Base-by-base conservation (phyloP, 768 basidiomycete genomes). In the Epithele typhae region DNA sequence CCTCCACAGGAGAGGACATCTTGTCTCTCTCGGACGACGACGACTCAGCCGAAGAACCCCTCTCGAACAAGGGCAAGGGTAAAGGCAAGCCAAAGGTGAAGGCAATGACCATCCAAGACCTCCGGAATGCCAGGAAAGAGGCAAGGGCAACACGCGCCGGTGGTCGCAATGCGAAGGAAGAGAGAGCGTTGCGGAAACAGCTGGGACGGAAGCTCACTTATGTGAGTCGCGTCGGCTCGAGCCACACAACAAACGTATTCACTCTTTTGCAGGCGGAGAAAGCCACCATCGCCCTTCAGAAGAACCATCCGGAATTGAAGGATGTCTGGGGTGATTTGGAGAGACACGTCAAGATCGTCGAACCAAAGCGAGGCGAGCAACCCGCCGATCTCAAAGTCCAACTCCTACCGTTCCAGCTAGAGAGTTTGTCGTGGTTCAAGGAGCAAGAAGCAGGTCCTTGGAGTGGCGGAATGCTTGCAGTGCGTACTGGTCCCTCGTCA, bases 401-500 rank as follows among this genome's bases (percentile, higher is more conserved):
- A 0, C 76, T 99, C 3, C 71, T 99, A 27, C 95, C 94, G 1
- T 99, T 98, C 77, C 96, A 99, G 64, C 81, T 79, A 43, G 96
- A 99, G 68, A 92, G 90, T 67, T 71, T 99, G 53, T 84, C 73
- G 59, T 99, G 96, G 96, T 95, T 99, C 92, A 78, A 81, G 55
- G 76, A 90, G 59, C 96, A 98, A 69, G 96, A 99, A 64, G 70
- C 82, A 44, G 77, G 87, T 6, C 67, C 81, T 2, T 98, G 94
- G 90, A 71, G 74, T 39, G 96, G 95, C 30, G 96, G 95, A 4
- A 84, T 97, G 81, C 73, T 97, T 43, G 92, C 93, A 17, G 89
- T 89, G 65, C 56, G 84, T 70, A 38, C 7, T 18, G 1, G 4
- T 36, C 5, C n/a, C 7, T 19, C 19, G 14, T 15, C 23, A 18